Base-by-base conservation (phyloP, 306 rosid genomes). In the Rosa lucieae region DNA sequence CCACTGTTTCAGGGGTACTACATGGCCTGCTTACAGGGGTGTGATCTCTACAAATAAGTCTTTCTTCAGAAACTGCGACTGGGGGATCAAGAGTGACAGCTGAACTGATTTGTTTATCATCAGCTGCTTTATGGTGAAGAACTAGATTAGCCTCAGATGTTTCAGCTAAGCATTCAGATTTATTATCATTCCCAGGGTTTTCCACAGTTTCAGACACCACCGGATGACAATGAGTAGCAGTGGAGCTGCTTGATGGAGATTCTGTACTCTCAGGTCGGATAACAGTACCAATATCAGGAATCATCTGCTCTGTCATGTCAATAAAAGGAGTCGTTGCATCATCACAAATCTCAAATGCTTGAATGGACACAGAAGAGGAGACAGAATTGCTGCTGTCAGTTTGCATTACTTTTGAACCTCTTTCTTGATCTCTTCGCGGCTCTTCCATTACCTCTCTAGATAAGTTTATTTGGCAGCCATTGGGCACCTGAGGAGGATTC, bases 351-450 rank as follows among this genome's bases (percentile, higher is more conserved):
- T 96, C 98, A 87, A 86, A 89, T 79, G 84, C 89, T 83, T 90
- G 97, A 82, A 91, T 82, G 61, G 99, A 96, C 84, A 88, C 85
- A n/a, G 93, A 90, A 73, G 99, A 96, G 76, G 91, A 85, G 53
- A 89, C 77, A 21, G 96, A 96, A 80, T 90, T 91, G 77, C 93
- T 88, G 84, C 93, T 82, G 37, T 89, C 97, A 29, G 89, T 90
- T 69, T 84, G 93, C 89, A 87, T 83, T 89, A 89, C 96, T 87
- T 82, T 91, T 42, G 90, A 88, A 80, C 76, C 79, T 63, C 77
- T 89, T 84, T 86, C 92, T 80, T 52, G 86, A 84, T 78, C 66
- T 75, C 82, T 86, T 44, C 26, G 89, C 59, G 89, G 88, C 80
- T 85, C 94, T 72, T 82, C 69, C 21, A 74, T 72, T 37, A 79